Percentiles rank a stretch among this genome's conserved stretches.
Evolutionary conservation across 2,329 filamentous ascomycete genomes (phyloP).

Genomic region (Sarocladium brachiariae): DNA sequence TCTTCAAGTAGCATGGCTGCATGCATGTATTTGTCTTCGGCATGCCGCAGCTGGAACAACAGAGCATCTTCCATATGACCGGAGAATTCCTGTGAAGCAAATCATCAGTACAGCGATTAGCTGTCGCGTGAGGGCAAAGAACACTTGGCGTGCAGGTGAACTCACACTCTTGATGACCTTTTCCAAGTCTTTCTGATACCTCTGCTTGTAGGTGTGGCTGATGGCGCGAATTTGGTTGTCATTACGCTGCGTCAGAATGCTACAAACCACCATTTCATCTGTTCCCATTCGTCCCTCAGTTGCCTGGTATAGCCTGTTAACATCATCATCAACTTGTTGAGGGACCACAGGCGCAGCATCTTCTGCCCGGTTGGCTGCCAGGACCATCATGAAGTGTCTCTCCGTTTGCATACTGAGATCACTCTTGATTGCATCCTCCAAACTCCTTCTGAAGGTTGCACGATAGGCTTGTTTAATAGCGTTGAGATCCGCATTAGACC

Average conservation of each 20-base stretch:
- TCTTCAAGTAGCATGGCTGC: conserved; percentile 80
- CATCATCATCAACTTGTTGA: conserved; percentile 67
- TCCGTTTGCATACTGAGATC: conserved; percentile 86
- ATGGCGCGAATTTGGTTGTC: conserved; percentile 83
- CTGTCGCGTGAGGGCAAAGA: not conserved
- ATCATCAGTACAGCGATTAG: not conserved
- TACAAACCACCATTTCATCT: conserved; percentile 70
- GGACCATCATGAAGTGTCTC: conserved; percentile 74
- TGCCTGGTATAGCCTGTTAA: conserved; percentile 68
- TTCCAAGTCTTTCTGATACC: conserved; percentile 64
- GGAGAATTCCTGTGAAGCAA: conserved; percentile 58
- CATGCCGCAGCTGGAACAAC: conserved; percentile 69
- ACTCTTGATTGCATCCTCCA: conserved; percentile 66
- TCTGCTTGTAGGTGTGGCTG: conserved; percentile 63
- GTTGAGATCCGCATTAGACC: conserved; percentile 79
- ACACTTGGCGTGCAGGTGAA: conserved; percentile 1
- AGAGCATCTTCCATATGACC: conserved; percentile 89
- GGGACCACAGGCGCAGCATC: conserved; percentile 69
- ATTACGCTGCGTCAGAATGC: conserved; percentile 67
- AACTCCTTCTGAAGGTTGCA: conserved; percentile 54
- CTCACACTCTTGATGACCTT: conserved; percentile 64
- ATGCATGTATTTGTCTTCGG: conserved; percentile 73
- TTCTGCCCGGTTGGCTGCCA: conserved; percentile 67
- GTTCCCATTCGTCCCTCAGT: conserved; percentile 68
- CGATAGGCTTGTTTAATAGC: conserved; percentile 80